A percentile compares a stretch with the other conserved stretches of the same genome.
Conservation (phyloP, 2,329 filamentous ascomycete species). For the Alternaria arbusti region DNA sequence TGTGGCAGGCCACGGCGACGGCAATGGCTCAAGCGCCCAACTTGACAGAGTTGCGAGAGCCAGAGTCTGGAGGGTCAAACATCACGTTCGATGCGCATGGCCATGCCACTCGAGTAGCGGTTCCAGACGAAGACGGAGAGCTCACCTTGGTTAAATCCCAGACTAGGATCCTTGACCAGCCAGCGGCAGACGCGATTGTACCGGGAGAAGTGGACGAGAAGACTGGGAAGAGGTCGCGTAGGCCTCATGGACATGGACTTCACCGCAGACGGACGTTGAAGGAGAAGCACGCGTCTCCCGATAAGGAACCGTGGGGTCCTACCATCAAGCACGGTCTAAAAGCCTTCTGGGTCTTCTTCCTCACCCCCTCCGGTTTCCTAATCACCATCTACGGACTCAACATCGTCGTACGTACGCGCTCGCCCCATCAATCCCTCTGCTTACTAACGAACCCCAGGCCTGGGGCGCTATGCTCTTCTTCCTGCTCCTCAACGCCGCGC, state of each 20-base stretch:
- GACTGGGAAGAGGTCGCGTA: not conserved
- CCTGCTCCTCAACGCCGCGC: slow-evolving; percentile 75
- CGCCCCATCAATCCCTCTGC: fast-evolving
- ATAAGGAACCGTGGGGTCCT: slow-evolving; percentile 57
- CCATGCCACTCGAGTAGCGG: slow-evolving; percentile 20
- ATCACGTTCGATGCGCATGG: slow-evolving; percentile 28
- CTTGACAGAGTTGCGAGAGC: slow-evolving; percentile 45
- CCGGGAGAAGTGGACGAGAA: not conserved
- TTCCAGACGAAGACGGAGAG: slow-evolving; percentile 17
- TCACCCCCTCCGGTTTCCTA: slow-evolving; percentile 76
- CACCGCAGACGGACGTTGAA: slow-evolving; percentile 14
- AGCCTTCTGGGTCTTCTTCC: slow-evolving; percentile 73
- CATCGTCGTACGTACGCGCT: slow-evolving; percentile 58
- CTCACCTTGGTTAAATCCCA: slow-evolving; percentile 9
- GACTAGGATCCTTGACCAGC: slow-evolving; percentile 10
- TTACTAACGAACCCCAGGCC: slow-evolving; percentile 50
- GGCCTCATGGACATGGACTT: not conserved
- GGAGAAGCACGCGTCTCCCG: slow-evolving; percentile 23
- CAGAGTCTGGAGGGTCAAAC: slow-evolving; percentile 20
- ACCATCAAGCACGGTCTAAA: slow-evolving; percentile 63
- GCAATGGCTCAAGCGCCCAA: slow-evolving; percentile 51
- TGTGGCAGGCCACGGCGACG: slow-evolving; percentile 52
- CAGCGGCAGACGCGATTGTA: not conserved
- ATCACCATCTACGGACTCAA: slow-evolving; percentile 81
- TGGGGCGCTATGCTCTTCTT: slow-evolving; percentile 94